Evolutionary conservation across 2,329 filamentous ascomycete species (phyloP), one percentile per base, ranked within the genome.

Genomic region (Aureobasidium lini): DNA sequence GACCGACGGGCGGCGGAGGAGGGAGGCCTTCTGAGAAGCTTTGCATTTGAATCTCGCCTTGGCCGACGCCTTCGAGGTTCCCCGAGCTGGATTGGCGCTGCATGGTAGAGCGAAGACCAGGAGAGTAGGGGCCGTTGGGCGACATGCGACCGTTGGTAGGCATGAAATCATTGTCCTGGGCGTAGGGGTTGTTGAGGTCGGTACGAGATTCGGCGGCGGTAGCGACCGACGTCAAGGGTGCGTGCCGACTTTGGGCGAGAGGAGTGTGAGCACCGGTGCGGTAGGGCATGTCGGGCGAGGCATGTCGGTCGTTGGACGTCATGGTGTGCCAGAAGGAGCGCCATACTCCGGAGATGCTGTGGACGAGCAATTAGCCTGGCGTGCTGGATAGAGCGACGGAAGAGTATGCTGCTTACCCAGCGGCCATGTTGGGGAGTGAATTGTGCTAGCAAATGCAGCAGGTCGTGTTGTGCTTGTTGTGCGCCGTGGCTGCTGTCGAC

Each of bases 11-110:
- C 2, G 94, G 94, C 7, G 94, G 85, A 2, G 94, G 94, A 2
- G 94, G 92, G 28, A 90, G 82, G 59, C 94, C 94, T 66, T 96
- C 92, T 68, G 88, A 85, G 76, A 99, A 99, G 63, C 88, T 88
- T 76, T 96, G 94, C 90, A 99, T 94, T 66, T 88, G 93, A 63
- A 99, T 96, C 73, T 96, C 93, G 64, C 89, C 89, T 5, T 76
- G 84, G 76, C 76, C 85, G 65, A 86, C 82, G 61, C 84, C 84
- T 70, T 94, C 89, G 80, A 84, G 37, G 84, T 80, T 67, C 84
- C 81, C 40, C 16, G 49, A 47, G 43, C 60, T 63, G 40, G 57
- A 60, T 66, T 83, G 75, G 63, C 82, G 82, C 57, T 68, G 66
- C 87, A 85, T 81, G 60, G 87, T 88, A 54, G 90, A 93, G 67